Base-by-base conservation (phyloP, 352 stramenopile genomes). In the Phytophthora macrochlamydospora region DNA sequence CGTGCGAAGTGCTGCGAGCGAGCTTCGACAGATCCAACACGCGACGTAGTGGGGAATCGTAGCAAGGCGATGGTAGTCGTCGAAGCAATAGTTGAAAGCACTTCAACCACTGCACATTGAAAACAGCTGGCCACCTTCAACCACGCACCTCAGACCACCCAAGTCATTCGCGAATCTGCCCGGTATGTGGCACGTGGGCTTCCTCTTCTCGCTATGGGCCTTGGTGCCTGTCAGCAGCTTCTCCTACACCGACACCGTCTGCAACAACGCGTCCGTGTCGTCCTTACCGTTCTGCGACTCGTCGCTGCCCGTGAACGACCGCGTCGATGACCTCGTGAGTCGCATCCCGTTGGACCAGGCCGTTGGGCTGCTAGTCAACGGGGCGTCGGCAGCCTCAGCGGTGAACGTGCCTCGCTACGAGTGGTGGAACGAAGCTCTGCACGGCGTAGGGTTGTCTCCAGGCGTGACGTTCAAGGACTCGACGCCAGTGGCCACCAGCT, bases 361-460 rank as follows among this genome's bases (percentile, higher is more conserved):
- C 29, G 76, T 91, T 42, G 76, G 69, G 7, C 62, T 97, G 2
- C 65, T 95, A 2, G 76, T 88, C 30, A 85, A 95, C 64, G 83
- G 85, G 24, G 75, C 90, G 30, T 68, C 67, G 2, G 67, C 54
- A 0, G 43, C 85, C 6, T 31, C 54, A 1, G 56, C 30, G 12
- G 52, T 85, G 1, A 69, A 69, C 4, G 35, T 98, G 33, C 87
- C 79, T 0, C 62, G 64, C 37, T 98, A 98, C 70, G 59, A 84
- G 67, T 98, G 90, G 89, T 97, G 91, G 87, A 96, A 84, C 54
- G 90, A 98, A 62, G 89, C 74, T 29, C 78, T 98, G 45, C 93
- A 98, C 50, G 93, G 92, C 24, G 77, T 97, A 35, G 91, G 76
- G 42, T 38, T 76, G 29, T 97, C 87, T 1, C 81, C 88, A 0